Evolutionary conservation across 2,329 filamentous ascomycete species (phyloP).

Genomic region (Rhinocladiella mackenziei): DNA sequence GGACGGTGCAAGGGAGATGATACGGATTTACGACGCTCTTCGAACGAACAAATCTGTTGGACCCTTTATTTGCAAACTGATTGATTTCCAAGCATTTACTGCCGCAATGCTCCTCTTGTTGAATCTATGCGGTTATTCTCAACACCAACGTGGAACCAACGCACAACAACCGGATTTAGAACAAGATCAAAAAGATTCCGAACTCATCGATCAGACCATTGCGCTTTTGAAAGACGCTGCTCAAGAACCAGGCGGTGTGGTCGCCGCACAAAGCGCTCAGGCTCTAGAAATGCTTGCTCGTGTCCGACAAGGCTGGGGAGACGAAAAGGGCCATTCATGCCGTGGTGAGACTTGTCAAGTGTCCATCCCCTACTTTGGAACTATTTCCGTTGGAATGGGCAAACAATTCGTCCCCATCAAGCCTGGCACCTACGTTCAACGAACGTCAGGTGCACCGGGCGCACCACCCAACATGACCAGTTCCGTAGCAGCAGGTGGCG

Average conservation of each 20-base stretch:
- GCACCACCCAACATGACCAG: slow-evolving; percentile 1
- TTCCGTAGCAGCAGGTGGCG: slow-evolving; percentile 4
- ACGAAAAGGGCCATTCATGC: slow-evolving; percentile 14
- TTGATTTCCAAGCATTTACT: slow-evolving; percentile 49
- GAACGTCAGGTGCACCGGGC: background rate
- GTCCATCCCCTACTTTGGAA: slow-evolving; percentile 47
- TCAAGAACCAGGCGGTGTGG: slow-evolving; percentile 37
- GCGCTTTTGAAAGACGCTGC: slow-evolving; percentile 35
- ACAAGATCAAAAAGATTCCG: slow-evolving; percentile 39
- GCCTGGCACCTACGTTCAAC: slow-evolving; percentile 23
- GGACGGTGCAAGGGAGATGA: slow-evolving; percentile 42
- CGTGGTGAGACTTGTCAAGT: slow-evolving; percentile 36
- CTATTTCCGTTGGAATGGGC: slow-evolving; percentile 37
- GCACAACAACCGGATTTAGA: slow-evolving; percentile 27
- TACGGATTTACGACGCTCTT: slow-evolving; percentile 38
- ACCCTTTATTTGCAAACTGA: slow-evolving; percentile 43
- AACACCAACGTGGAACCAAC: slow-evolving; percentile 25
- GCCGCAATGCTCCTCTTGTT: slow-evolving; percentile 44
- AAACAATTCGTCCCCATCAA: slow-evolving; percentile 32
- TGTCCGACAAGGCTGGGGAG: slow-evolving; percentile 28
- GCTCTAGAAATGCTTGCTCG: slow-evolving; percentile 40
- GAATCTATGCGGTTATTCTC: slow-evolving; percentile 40
- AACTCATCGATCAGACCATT: slow-evolving; percentile 35
- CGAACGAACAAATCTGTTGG: slow-evolving; percentile 31
- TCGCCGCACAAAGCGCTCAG: slow-evolving; percentile 43